phyloP scores from a whole-genome alignment of 306 rosid species.

The Bauhinia variegata region DNA sequence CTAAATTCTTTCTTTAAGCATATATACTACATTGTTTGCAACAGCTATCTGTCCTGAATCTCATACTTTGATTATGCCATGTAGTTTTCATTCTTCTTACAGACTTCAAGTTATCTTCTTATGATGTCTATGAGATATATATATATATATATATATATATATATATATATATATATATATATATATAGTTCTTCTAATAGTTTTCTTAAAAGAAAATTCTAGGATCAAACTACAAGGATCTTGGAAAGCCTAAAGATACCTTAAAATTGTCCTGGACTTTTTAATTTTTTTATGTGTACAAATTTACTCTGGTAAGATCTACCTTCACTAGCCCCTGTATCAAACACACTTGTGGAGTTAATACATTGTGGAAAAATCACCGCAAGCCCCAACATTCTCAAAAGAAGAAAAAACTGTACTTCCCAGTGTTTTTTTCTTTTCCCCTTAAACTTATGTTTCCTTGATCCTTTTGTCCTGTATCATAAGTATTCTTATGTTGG shows the following conservation, averaged over 20 bases:
- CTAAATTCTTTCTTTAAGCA: slow-evolving; percentile 8
- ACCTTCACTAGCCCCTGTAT: too few species aligned
- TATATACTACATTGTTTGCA: neutral
- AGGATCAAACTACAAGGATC: too few species aligned
- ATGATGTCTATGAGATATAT: neutral
- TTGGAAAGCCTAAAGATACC: too few species aligned
- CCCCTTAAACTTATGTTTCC: slow-evolving; percentile 16
- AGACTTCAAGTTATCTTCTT: neutral
- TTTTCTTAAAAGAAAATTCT: too few species aligned
- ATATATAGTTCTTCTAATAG: slow-evolving; percentile 2
- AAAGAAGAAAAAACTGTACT: too few species aligned
- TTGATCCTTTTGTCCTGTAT: slow-evolving; percentile 7
- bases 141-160: too few species aligned
- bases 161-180: too few species aligned
- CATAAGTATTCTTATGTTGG: slow-evolving; percentile 25
- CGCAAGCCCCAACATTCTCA: neutral
- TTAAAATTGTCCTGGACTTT: too few species aligned
- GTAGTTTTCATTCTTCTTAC: neutral
- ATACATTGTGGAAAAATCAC: slow-evolving; percentile 1
- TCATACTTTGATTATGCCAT: neutral
- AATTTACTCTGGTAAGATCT: too few species aligned
- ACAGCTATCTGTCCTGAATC: neutral
- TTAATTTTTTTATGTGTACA: too few species aligned
- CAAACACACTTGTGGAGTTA: too few species aligned
- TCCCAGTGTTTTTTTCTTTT: neutral